Conservation (phyloP, 1,139 yeast genomes). For the Wickerhamomyces sp. region DNA sequence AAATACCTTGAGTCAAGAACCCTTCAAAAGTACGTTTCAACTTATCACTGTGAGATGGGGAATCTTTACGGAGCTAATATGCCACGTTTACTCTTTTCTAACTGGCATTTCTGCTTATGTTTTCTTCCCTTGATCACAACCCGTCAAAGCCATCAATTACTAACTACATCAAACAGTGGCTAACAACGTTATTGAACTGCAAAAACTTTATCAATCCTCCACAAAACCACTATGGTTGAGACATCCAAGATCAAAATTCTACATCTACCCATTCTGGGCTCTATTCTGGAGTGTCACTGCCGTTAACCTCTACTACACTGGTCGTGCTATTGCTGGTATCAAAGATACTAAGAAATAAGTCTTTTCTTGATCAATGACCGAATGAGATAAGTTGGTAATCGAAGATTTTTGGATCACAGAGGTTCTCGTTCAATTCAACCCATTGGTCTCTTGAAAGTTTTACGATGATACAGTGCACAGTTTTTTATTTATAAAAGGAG, state of each 20-base stretch:
- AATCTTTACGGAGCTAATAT: too few relatives aligned
- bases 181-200: constrained; percentile 67
- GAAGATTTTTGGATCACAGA: too few relatives aligned
- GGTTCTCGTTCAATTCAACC: too few relatives aligned
- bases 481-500: neutral
- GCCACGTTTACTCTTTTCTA: too few relatives aligned
- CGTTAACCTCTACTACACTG: constrained; percentile 69
- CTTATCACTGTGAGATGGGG: too few relatives aligned
- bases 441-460: too few relatives aligned
- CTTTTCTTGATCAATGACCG: neutral
- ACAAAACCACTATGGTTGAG: constrained; percentile 73
- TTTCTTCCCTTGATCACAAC: too few relatives aligned
- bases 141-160: too few relatives aligned
- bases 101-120: too few relatives aligned
- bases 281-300: constrained; percentile 70
- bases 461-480: neutral
- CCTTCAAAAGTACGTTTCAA: too few relatives aligned
- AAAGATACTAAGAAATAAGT: constrained; percentile 39
- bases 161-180: constrained; percentile 29
- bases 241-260: constrained; percentile 72
- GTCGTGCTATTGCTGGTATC: constrained; percentile 71
- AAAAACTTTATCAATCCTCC: constrained; percentile 68
- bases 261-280: constrained; percentile 88
- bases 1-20: too few relatives aligned
- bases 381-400: too few relatives aligned